These are phyloP conservation scores for Ascochyta koolunga DNA, from an alignment of 2,329 filamentous ascomycete genomes.

Conservation along the genomic window DNA sequence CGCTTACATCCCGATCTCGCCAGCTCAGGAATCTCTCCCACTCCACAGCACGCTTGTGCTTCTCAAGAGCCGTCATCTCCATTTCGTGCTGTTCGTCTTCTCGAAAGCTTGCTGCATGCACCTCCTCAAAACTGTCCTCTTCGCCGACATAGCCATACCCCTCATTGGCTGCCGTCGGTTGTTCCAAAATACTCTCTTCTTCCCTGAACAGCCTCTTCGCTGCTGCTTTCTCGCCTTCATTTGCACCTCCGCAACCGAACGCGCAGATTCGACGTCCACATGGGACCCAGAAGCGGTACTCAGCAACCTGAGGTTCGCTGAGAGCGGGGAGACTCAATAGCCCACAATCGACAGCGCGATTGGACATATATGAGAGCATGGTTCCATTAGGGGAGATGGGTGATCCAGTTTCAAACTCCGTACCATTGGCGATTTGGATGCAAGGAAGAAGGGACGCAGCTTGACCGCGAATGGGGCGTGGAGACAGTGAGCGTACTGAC, in stretches of 20 bases:
- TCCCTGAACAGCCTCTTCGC: constrained; percentile 40
- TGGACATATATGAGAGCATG: constrained; percentile 39
- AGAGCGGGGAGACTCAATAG: constrained; percentile 40
- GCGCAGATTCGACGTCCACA: constrained; percentile 39
- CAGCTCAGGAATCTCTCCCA: constrained; percentile 7
- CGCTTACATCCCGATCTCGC: constrained; percentile 19
- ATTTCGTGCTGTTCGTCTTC: background rate
- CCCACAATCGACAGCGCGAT: constrained; percentile 34
- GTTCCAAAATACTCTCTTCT: constrained; percentile 18
- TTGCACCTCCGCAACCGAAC: constrained; percentile 39
- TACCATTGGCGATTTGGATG: constrained; percentile 41
- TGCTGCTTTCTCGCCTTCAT: constrained; percentile 38
- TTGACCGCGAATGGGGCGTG: background rate
- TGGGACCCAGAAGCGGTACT: constrained; percentile 46
- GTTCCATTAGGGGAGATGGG: constrained; percentile 37
- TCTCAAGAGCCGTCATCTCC: background rate
- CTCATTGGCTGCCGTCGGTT: background rate
- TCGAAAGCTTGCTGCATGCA: background rate
- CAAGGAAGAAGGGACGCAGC: constrained; percentile 4
- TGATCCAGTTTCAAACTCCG: constrained; percentile 26
- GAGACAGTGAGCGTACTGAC: background rate
- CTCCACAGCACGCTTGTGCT: background rate
- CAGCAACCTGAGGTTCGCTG: constrained; percentile 41
- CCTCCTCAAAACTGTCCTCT: background rate
- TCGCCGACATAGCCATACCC: background rate